A percentile compares a stretch with the other conserved stretches of the same genome.
These are phyloP conservation scores for Debaryomycetaceae sp. DNA, from an alignment of 1,139 yeast species.

Conservation along the genomic window DNA sequence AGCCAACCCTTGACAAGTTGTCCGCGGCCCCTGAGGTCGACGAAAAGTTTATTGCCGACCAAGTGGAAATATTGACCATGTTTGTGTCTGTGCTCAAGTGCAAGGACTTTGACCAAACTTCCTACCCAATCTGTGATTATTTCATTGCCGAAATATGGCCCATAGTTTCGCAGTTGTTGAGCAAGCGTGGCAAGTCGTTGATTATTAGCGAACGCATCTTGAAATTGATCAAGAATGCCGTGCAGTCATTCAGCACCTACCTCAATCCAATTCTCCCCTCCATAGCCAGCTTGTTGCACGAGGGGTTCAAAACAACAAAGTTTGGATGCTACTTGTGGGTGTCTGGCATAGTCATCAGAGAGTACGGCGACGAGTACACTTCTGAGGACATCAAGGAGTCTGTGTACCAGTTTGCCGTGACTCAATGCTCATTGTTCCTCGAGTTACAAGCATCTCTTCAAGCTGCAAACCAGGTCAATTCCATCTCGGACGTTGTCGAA, in stretches of 20 bases:
- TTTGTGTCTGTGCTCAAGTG: constrained; percentile 57
- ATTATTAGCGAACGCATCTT: constrained; percentile 70
- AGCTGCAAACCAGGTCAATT: constrained; percentile 25
- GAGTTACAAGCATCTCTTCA: constrained; percentile 21
- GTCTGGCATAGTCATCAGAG: constrained; percentile 76
- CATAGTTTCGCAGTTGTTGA: constrained; percentile 43
- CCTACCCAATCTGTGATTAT: constrained; percentile 55
- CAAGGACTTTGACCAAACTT: constrained; percentile 26
- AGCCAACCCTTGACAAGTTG: constrained; percentile 58
- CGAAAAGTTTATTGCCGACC: constrained; percentile 60
- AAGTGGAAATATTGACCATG: constrained; percentile 70
- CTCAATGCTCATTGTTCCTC: constrained; percentile 42
- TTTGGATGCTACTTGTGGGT: constrained; percentile 90
- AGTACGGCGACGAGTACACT: constrained; percentile 62
- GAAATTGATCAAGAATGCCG: constrained; percentile 61
- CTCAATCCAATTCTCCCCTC: constrained; percentile 59
- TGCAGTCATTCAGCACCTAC: constrained; percentile 67
- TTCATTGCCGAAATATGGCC: constrained; percentile 60
- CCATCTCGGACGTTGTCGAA: constrained; percentile 73
- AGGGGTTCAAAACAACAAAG: constrained; percentile 64
- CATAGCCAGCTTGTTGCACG: constrained; percentile 58
- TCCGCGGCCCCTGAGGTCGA: constrained; percentile 25
- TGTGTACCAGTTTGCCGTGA: constrained; percentile 45
- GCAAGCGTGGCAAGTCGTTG: constrained; percentile 49
- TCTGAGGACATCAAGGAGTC: constrained; percentile 32